Base-by-base conservation (phyloP, 768 basidiomycete genomes). In the Suillus paluster region DNA sequence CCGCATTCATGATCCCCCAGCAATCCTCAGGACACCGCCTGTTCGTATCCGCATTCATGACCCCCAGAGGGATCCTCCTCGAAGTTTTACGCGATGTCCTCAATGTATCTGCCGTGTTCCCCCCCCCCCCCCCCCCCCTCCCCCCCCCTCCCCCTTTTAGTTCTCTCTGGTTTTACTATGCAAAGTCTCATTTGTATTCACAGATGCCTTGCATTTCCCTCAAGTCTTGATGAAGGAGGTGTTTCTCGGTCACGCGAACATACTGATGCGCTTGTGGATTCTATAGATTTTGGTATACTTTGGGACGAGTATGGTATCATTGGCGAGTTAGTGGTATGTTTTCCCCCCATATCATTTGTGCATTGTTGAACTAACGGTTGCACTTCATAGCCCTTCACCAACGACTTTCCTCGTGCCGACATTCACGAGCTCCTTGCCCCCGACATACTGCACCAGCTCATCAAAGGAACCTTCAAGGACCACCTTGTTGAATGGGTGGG, bases 381-480 rank as follows among this genome's bases (percentile, higher is more conserved):
- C 44, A 45, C 44, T 45, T 5, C 21, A 23, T 7, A 45, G 44
- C 44, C 44, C 21, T 45, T 23, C 21, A 45, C 44, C 0, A 45
- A 45, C 1, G 11, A 45, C 21, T 48, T 48, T 4, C 15, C 25
- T 48, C 21, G 4, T 6, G 44, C 44, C 5, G 12, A 45, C 3
- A 45, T 64, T 33, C 57, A 62, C 23, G 38, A 62, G 33, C 38
- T 62, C 7, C 42, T 63, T 5, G 11, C 58, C 6, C 63, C 63
- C 1, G 25, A 63, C 30, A 42, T 60, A 14, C 52, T 60, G n/a
- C n/a, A n/a, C n/a, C n/a, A n/a, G n/a, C n/a, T n/a, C n/a, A n/a
- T n/a, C n/a, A n/a, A n/a, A n/a, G 78, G 79, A 10, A 72, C 68
- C 1, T 81, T 80, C 67, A 80, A 79, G 58, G 79, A 79, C 53